Base-by-base conservation (phyloP, 345 rosid species). In the Arabidopsis arenosa region DNA sequence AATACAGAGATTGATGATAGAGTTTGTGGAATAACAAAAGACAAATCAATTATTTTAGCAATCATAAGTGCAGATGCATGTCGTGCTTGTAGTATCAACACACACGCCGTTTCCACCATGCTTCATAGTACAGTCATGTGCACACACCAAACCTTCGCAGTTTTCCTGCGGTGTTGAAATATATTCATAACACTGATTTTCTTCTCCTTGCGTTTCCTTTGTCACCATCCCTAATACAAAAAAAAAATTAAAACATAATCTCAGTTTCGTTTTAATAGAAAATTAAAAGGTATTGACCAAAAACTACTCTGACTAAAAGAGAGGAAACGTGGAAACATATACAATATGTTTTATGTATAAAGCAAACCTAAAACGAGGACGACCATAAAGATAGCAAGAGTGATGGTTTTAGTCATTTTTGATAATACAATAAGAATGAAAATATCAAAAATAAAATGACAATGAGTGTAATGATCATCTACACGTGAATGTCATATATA, bases 341-440 rank as follows among this genome's bases (percentile, higher is more conserved):
- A 3, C 7, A 3, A 1, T 28, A 13, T n/a, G 39, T 30, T 14
- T 45, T n/a, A 47, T 9, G 43, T 58, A 12, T 26, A 23, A 28
- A 62, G 2, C 53, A 72, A 39, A 72, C 76, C 68, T 72, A 72
- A 4, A n/a, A 55, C 28, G 13, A 67, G 15, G 35, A 70, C 7
- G 74, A 45, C 35, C 21, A 70, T 44, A 10, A 57, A 47, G 9
- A 70, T 33, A 44, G 43, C 66, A 57, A 48, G 30, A 56, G 33
- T 0, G 3, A 12, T 33, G 2, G 32, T 6, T 58, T 36, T 70
- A 35, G n/a, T 57, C 74, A 70, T 70, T 44, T 70, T 26, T 45
- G 3, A 45, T 35, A 33, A 33, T 32, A 32, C 5, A 37, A 26
- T 26, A 47, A 14, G 2, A 32, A 44, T 36, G 11, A 48, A 33